These are phyloP conservation scores for Phaeomoniella chlamydospora DNA, from an alignment of 2,329 filamentous ascomycete species.

Conservation along the genomic window DNA sequence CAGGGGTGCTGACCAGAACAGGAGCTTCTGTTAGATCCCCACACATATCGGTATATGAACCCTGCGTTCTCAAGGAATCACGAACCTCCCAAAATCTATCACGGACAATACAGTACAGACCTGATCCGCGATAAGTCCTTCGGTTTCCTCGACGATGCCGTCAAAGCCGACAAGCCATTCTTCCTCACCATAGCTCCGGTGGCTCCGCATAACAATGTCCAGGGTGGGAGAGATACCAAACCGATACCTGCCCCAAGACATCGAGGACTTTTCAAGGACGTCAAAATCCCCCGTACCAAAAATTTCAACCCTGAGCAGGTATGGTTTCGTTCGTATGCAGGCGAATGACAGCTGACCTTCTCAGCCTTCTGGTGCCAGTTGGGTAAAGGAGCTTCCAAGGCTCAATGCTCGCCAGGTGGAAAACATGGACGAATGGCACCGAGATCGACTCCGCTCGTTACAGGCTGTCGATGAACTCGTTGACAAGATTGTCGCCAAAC, in stretches of 20 bases:
- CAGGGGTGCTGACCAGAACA: background rate
- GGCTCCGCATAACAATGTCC: constrained; percentile 43
- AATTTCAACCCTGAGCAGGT: background rate
- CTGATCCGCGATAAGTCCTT: constrained; percentile 42
- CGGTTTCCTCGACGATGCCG: constrained; percentile 44
- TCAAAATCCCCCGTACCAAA: background rate
- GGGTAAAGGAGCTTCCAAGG: constrained; percentile 27
- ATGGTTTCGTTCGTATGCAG: background rate
- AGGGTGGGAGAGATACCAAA: no score
- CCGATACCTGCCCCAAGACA: background rate
- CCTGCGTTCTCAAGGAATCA: constrained; percentile 45
- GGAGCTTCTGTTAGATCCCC: constrained; percentile 46
- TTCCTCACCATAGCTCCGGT: constrained; percentile 52
- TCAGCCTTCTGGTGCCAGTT: constrained; percentile 28
- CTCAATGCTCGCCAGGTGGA: constrained; percentile 32
- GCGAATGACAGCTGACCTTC: background rate
- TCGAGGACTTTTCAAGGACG: background rate
- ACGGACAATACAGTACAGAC: constrained; percentile 41
- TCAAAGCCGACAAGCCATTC: constrained; percentile 40
- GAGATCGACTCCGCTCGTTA: constrained; percentile 33
- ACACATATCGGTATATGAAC: constrained; percentile 53
- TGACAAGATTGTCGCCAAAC: constrained; percentile 24
- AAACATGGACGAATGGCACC: constrained; percentile 39
- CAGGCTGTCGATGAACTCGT: constrained; percentile 42
- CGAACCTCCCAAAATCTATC: constrained; percentile 35